Evolutionary conservation across 2,329 filamentous ascomycete species (phyloP).

Genomic region (Erysiphe pulchra): DNA sequence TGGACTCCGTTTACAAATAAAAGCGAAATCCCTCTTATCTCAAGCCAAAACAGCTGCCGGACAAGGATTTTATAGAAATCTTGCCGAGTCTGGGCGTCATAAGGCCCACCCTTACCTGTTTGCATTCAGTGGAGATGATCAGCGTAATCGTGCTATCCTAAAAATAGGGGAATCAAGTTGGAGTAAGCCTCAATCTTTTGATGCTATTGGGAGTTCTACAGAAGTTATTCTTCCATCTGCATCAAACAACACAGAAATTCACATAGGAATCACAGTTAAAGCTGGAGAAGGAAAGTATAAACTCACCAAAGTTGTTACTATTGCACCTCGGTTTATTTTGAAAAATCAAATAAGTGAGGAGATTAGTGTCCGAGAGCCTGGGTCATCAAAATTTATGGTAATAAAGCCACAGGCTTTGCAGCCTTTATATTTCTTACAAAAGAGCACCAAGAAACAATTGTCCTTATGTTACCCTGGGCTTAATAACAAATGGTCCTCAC

Average conservation of each 20-base stretch:
- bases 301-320: slow-evolving; percentile 80
- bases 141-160: slow-evolving; percentile 68
- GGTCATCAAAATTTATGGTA: slow-evolving; percentile 62
- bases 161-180: slow-evolving; percentile 77
- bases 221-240: slow-evolving; percentile 63
- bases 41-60: slow-evolving; percentile 63
- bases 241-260: slow-evolving; percentile 51
- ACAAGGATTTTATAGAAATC: slow-evolving; percentile 33
- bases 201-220: slow-evolving; percentile 80
- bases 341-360: slow-evolving; percentile 84
- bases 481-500: slow-evolving; percentile 92
- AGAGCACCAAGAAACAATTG: slow-evolving; percentile 61
- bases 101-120: slow-evolving; percentile 88
- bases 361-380: slow-evolving; percentile 72
- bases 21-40: slow-evolving; percentile 72
- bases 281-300: slow-evolving; percentile 96
- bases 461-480: slow-evolving; percentile 82
- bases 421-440: slow-evolving; percentile 73
- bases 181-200: slow-evolving; percentile 96
- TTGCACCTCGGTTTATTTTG: slow-evolving; percentile 76
- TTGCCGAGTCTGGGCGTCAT: slow-evolving; percentile 25
- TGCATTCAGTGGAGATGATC: slow-evolving; percentile 69
- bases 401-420: slow-evolving; percentile 56
- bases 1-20: slow-evolving; percentile 64
- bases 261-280: slow-evolving; percentile 68